phyloP scores from a whole-genome alignment of 139 green algal species.

The Raphidocelis subcapitata region DNA sequence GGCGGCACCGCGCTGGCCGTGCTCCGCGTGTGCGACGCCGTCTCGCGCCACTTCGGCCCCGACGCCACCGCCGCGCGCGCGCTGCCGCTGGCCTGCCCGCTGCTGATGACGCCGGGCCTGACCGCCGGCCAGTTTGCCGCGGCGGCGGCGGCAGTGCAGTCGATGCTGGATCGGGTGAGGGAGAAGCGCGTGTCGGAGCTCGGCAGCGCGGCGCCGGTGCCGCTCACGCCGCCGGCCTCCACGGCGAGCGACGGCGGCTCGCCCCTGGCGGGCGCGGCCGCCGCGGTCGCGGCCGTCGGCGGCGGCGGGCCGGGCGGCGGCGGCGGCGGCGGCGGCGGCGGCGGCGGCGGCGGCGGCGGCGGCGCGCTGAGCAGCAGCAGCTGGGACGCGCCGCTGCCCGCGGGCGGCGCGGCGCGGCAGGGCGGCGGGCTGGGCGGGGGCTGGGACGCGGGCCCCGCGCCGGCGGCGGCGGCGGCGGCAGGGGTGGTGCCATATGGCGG shows the following conservation, averaged over 20 bases:
- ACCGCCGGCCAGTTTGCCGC: conserved; percentile 42
- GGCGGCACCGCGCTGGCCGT: conserved; percentile 67
- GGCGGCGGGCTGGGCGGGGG: background rate
- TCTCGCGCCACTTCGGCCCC: conserved; percentile 54
- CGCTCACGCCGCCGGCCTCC: background rate
- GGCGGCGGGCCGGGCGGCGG: background rate
- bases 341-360: background rate
- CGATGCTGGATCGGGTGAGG: conserved; percentile 14
- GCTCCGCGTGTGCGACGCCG: conserved; percentile 53
- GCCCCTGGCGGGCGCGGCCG: no score
- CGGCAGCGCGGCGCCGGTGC: conserved; percentile 4
- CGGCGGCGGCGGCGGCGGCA: background rate
- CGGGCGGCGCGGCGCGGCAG: background rate
- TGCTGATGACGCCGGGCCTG: conserved; percentile 54
- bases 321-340: background rate
- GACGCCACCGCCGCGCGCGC: conserved; percentile 46
- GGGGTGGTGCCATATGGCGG: background rate
- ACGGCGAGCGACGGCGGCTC: background rate
- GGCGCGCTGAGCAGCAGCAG: background rate
- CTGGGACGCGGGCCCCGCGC: background rate
- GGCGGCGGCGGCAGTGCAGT: background rate
- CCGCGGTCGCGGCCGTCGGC: background rate
- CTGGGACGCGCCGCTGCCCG: background rate
- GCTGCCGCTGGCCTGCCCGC: conserved; percentile 65
- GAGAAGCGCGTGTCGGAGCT: conserved; percentile 10